A percentile compares a stretch with the other conserved stretches of the same genome.
These are phyloP conservation scores for Malassezia globosa DNA, from an alignment of 1,284 basidiomycete genomes.

Conservation along the genomic window DNA sequence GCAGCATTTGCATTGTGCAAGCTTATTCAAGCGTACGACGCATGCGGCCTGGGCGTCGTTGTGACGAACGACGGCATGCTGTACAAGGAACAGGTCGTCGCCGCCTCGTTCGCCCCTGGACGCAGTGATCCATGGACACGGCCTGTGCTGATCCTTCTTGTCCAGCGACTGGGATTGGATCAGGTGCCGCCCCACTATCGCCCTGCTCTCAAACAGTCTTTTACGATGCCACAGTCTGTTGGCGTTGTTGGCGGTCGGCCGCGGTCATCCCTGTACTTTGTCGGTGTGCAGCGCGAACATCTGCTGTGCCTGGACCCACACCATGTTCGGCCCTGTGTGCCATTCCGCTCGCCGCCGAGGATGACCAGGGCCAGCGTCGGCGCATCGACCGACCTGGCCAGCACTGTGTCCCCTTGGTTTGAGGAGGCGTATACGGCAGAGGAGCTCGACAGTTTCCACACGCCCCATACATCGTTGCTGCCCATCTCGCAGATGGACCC, in stretches of 20 bases:
- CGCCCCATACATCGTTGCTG: slow-evolving; percentile 86
- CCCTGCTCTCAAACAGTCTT: slow-evolving; percentile 77
- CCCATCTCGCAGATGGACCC: slow-evolving; percentile 80
- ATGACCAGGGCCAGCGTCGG: no score
- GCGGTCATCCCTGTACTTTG: slow-evolving; percentile 92
- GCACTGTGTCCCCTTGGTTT: slow-evolving; percentile 56
- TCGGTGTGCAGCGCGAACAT: slow-evolving; percentile 64
- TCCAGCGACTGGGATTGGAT: slow-evolving; percentile 75
- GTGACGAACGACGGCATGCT: slow-evolving; percentile 67
- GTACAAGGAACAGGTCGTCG: slow-evolving; percentile 73
- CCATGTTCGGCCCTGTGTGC: slow-evolving; percentile 68
- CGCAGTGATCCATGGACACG: slow-evolving; percentile 40
- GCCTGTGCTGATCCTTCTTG: slow-evolving; percentile 76
- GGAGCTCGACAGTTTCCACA: slow-evolving; percentile 80
- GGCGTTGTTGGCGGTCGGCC: slow-evolving; percentile 92
- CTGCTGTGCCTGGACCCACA: slow-evolving; percentile 91
- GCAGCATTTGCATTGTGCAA: slow-evolving; percentile 81
- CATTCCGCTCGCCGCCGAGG: slow-evolving; percentile 60
- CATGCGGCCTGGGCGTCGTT: slow-evolving; percentile 65
- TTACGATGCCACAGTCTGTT: slow-evolving; percentile 85
- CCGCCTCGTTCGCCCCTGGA: slow-evolving; percentile 53
- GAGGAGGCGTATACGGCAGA: slow-evolving; percentile 55
- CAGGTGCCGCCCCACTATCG: slow-evolving; percentile 91
- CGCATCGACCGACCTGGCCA: slow-evolving; percentile 21
- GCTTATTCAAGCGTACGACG: slow-evolving; percentile 60